Evolutionary conservation across 176 grass and related monocot species (phyloP), one percentile per base, ranked within the genome.

Genomic region (Musa acuminata): DNA sequence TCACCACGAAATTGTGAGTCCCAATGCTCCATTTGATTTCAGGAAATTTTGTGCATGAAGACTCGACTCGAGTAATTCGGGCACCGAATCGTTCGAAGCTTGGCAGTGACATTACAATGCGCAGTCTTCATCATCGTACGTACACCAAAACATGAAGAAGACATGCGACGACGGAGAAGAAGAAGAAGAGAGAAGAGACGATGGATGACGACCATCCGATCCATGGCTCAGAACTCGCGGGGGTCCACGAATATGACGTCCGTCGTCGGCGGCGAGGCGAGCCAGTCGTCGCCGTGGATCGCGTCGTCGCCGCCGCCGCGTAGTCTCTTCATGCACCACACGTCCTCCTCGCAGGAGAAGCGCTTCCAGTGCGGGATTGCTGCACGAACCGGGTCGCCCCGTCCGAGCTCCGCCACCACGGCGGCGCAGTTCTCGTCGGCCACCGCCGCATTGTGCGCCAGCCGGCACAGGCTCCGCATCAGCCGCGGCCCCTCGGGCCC

Each of bases 291-390:
- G n/a, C 1, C 9, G 35, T 43, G 35, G 35, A 43, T 43, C 35
- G 4, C 35, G 52, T 75, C 72, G 77, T 73, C 78, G 52, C 2
- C 11, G 7, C 9, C 23, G 4, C 24, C 53, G 48, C 1, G 2
- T 67, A 92, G 69, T 10, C 64, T 83, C 77, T 89, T 92, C 79
- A 92, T 92, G 84, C 90, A 89, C 86, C 84, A 92, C 23, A 92
- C 77, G 73, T 92, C 90, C 79, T 92, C 86, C n/a, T 89, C 82
- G 82, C 79, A 89, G 64, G 86, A 92, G 86, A 92, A 92, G 25
- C 84, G 78, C 43, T 77, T 77, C 90, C 86, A 92, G 48, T 71
- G 65, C 0, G 90, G 90, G 24, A 92, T 49, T 11, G 79, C 86
- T 8, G 73, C 69, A 13, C 84, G 82, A 13, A 55, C 86, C 3